These are phyloP conservation scores for Ganoderma boninense DNA, from an alignment of 1,284 basidiomycete species.

Conservation along the genomic window DNA sequence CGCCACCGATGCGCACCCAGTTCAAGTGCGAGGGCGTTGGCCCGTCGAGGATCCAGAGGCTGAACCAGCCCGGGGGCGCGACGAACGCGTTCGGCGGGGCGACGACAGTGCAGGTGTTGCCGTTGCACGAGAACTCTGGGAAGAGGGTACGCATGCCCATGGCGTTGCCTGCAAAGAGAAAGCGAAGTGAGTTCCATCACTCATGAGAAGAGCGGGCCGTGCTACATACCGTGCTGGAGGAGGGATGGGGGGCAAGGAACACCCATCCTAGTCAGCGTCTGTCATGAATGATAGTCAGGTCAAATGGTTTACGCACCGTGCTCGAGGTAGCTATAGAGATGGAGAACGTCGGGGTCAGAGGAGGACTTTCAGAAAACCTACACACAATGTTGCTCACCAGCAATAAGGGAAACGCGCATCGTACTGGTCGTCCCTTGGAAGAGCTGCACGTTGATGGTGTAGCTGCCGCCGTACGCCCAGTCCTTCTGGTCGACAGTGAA, in stretches of 20 bases:
- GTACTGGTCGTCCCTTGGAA: constrained; percentile 61
- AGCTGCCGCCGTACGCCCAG: constrained; percentile 63
- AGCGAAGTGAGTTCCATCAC: not conserved
- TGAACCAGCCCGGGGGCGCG: constrained; percentile 80
- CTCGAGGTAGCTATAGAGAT: constrained; percentile 66
- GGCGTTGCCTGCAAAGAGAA: constrained; percentile 57
- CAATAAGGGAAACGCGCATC: constrained; percentile 70
- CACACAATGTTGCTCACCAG: constrained; percentile 49
- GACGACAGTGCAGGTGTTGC: constrained; percentile 69
- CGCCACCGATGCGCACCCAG: constrained; percentile 81
- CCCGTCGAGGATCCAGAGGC: constrained; percentile 76
- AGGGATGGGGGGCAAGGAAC: not conserved
- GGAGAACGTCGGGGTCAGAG: constrained; percentile 16
- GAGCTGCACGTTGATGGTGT: constrained; percentile 63
- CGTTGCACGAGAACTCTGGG: constrained; percentile 69
- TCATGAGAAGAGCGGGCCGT: too few relatives aligned
- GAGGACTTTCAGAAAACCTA: not conserved
- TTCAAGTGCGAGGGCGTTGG: constrained; percentile 75
- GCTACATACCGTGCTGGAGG: constrained; percentile 24
- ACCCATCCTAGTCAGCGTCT: not conserved
- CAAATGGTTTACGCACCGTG: constrained; percentile 54
- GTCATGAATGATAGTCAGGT: not conserved
- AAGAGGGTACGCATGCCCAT: constrained; percentile 78
- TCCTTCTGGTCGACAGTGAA: constrained; percentile 68
- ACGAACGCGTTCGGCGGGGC: constrained; percentile 74